Base-by-base conservation (phyloP, 2,329 filamentous ascomycete genomes). In the Aspergillus sergii region DNA sequence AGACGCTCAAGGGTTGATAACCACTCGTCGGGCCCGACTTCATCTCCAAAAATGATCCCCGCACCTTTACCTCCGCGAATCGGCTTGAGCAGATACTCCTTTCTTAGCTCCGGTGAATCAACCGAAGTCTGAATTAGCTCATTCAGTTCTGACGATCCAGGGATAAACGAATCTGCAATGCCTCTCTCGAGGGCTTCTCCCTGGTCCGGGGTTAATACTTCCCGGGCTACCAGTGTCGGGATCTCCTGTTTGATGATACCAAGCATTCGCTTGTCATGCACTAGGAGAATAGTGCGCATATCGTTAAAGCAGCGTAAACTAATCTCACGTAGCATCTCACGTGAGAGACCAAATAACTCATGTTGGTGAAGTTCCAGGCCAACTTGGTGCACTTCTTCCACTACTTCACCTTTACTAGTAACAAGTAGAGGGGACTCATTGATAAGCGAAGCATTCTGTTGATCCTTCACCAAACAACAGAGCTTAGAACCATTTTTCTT, bases 261-360 rank as follows among this genome's bases (percentile, higher is more conserved):
- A 5, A 78, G 64, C 66, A 77, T 73, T 32, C 75, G 45, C 63
- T 76, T 77, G 50, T 78, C 75, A 43, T 76, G 74, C 3, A 70
- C 68, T 2, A 78, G 66, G 8, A 73, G 61, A 0, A 75, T 66
- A 9, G 67, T 71, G n/a, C 75, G 67, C 53, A 76, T 66, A 45
- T 76, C 74, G 39, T 77, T 76, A 26, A 75, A 66, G 41, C 69
- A 72, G 11, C 67, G 62, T 7, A 71, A 39, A 4, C 66, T 63
- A 12, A 77, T 34, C 8, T 73, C 68, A 1, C 61, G 70, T 8
- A 71, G 57, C 63, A 76, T 69, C n/a, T 72, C 66, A 1, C 54
- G 36, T 3, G 61, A 54, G 1, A 76, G 51, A 2, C 19, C 41
- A 9, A 58, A 56, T 2, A 77, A 34, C 48, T 78, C 75, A 14